phyloP scores from a whole-genome alignment of 139 green algal genomes.

The Picochlorum sp. region DNA sequence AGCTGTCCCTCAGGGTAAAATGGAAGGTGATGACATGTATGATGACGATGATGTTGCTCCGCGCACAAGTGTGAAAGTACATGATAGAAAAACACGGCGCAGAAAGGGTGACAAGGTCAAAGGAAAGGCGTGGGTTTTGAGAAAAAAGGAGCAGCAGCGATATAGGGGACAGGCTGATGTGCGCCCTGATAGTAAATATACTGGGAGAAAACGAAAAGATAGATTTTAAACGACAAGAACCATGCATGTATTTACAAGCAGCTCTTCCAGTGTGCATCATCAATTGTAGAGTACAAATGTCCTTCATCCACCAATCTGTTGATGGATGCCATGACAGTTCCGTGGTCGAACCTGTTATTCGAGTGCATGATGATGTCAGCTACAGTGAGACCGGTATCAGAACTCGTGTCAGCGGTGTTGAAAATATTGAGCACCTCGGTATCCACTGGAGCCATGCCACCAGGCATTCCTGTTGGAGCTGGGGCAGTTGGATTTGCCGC shows the following conservation, averaged over 20 bases:
- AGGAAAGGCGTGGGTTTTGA: constrained; percentile 74
- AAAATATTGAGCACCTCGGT: constrained; percentile 24
- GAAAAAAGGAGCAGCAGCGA: constrained; percentile 87
- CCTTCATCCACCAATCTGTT: constrained; percentile 54
- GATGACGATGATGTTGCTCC: constrained; percentile 21
- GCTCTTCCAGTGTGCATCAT: constrained; percentile 65
- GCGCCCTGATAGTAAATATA: constrained; percentile 86
- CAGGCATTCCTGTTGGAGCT: background rate
- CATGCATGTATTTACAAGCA: background rate
- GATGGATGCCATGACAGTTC: constrained; percentile 39
- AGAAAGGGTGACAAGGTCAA: constrained; percentile 20
- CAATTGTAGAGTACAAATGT: constrained; percentile 65
- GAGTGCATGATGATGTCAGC: constrained; percentile 29
- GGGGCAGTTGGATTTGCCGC: background rate
- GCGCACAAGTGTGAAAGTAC: constrained; percentile 22
- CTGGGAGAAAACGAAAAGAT: constrained; percentile 78
- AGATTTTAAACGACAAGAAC: constrained; percentile 21
- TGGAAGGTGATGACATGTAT: constrained; percentile 32
- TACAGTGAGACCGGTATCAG: constrained; percentile 24
- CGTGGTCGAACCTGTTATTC: constrained; percentile 22
- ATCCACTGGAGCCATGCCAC: constrained; percentile 27
- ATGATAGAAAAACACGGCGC: constrained; percentile 22
- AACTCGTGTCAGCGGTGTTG: constrained; percentile 16
- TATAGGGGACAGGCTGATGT: constrained; percentile 65
- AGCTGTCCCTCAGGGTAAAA: constrained; percentile 36